Evolutionary conservation across 306 rosid species (phyloP), one percentile per base, ranked within the genome.

Genomic region (Prunus mongolica): DNA sequence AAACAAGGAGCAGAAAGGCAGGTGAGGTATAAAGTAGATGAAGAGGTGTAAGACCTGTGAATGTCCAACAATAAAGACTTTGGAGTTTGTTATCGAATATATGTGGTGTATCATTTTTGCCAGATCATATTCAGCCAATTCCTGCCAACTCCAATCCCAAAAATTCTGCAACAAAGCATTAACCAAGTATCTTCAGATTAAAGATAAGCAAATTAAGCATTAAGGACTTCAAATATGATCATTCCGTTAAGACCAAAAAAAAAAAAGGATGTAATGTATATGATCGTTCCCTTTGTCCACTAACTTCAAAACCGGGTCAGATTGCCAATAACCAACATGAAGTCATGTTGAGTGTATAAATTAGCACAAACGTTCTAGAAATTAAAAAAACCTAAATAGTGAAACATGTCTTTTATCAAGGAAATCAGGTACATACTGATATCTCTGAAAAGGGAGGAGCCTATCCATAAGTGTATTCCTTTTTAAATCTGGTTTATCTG

Each of bases 71-170:
- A 90, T 79, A 79, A 78, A 92, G 46, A 90, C 79, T 87, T 90
- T 95, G 72, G 88, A 69, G 76, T 83, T 83, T 46, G 91, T 87
- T 62, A 74, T 76, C 15, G 81, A 79, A 78, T 84, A 76, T 67
- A 95, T 78, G 83, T 85, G 86, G 83, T 79, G 54, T 76, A 95
- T 80, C 93, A 92, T 89, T 81, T 82, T 92, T 58, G 90, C 86
- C 75, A 92, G 83, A 82, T 95, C 98, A 81, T 80, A 86, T 32
- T 85, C 80, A 63, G 93, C 96, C 76, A 95, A 84, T 51, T 95
- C 98, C 82, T 92, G 89, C 97, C 93, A 92, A 88, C 97, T 95
- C 97, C 98, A 95, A 79, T 90, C 89, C 97, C 97, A 95, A 84
- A 90, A 95, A 1, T 89, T 82, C 98, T 95, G 83, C 82, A 84